Conservation (phyloP, 805 yeast species). For the Teunomyces stri region DNA sequence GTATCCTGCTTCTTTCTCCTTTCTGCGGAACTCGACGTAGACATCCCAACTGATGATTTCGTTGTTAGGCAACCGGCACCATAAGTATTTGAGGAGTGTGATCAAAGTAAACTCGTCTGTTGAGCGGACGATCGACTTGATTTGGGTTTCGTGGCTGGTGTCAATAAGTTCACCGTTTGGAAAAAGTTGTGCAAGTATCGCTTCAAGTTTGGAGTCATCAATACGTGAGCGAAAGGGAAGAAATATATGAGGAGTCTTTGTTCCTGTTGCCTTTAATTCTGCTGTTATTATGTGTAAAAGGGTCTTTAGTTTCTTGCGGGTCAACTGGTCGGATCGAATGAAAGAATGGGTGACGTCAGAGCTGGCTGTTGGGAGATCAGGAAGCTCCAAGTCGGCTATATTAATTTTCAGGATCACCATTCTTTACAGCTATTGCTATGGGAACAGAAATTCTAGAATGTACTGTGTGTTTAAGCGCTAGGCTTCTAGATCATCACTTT, state of each 20-base stretch:
- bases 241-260: constrained; percentile 69
- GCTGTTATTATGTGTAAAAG: constrained; percentile 69
- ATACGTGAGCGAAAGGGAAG: constrained; percentile 76
- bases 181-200: constrained; percentile 55
- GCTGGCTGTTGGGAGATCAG: constrained; percentile 18
- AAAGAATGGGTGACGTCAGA: background rate
- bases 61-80: constrained; percentile 80
- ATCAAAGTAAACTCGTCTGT: constrained; percentile 68
- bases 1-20: constrained; percentile 62
- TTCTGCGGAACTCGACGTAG: constrained; percentile 63
- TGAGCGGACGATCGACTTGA: constrained; percentile 43
- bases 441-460: background rate
- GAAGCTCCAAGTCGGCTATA: constrained; percentile 21
- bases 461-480: background rate
- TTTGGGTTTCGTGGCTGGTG: constrained; percentile 29
- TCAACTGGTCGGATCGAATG: constrained; percentile 40
- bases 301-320: constrained; percentile 63
- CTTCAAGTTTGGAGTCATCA: constrained; percentile 57
- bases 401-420: constrained; percentile 13
- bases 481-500: background rate
- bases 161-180: constrained; percentile 51
- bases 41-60: constrained; percentile 87
- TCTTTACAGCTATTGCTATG: background rate
- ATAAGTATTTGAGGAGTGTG: constrained; percentile 73
- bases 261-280: constrained; percentile 67